These are phyloP conservation scores for Candida golubevii DNA, from an alignment of 805 yeast genomes.

Conservation along the genomic window DNA sequence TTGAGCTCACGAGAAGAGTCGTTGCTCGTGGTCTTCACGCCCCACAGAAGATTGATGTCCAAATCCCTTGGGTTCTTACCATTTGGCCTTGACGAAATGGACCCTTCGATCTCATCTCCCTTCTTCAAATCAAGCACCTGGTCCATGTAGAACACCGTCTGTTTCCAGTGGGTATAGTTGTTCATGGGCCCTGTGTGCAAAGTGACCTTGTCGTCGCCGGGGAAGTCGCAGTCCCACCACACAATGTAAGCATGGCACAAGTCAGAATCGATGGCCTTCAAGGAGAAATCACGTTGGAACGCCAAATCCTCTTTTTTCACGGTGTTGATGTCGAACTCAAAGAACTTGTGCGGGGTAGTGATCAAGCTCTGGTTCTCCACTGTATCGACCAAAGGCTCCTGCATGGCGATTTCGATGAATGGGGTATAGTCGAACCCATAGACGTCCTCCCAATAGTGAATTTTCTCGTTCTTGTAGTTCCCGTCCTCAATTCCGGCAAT, in stretches of 20 bases:
- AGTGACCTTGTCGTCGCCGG: conserved; percentile 58
- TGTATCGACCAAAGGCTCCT: conserved; percentile 94
- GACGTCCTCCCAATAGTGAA: conserved; percentile 93
- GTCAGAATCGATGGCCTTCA: conserved; percentile 75
- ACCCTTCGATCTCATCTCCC: conserved; percentile 75
- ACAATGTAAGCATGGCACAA: conserved; percentile 83
- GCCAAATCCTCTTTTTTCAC: conserved; percentile 78
- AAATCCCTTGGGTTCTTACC: conserved; percentile 78
- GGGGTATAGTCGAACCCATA: conserved; percentile 96
- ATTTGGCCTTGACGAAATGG: conserved; percentile 74
- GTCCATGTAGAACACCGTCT: conserved; percentile 86
- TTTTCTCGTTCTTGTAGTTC: conserved; percentile 85
- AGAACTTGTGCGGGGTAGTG: conserved; percentile 67
- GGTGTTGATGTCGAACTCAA: conserved; percentile 86
- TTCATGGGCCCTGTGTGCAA: conserved; percentile 95
- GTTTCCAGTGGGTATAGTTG: conserved; percentile 97
- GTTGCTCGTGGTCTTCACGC: conserved; percentile 39
- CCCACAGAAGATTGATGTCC: conserved; percentile 72
- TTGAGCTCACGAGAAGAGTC: conserved; percentile 49
- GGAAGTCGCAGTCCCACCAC: conserved; percentile 95
- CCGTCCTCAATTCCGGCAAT: conserved; percentile 92
- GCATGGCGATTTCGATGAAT: conserved; percentile 78
- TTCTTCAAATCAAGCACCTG: conserved; percentile 71
- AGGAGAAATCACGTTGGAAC: conserved; percentile 63
- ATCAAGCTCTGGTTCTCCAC: conserved; percentile 72